phyloP scores from a whole-genome alignment of 2,329 filamentous ascomycete genomes.

The Aspergillus spinulosporus region DNA sequence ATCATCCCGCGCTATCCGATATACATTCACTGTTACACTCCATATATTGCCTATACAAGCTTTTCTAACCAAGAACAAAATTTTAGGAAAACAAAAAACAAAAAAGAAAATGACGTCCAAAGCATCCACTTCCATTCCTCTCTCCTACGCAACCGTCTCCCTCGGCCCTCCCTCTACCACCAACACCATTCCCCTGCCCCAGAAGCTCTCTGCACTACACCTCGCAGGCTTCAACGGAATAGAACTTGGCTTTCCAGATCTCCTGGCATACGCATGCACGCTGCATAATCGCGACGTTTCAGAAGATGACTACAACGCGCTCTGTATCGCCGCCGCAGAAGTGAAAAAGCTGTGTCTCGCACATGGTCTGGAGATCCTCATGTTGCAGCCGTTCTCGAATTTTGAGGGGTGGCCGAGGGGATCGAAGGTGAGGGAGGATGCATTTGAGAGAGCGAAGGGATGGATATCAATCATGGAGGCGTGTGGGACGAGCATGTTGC shows the following conservation, averaged over 20 bases:
- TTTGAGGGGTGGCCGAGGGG: constrained; percentile 71
- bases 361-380: constrained; percentile 62
- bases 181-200: constrained; percentile 25
- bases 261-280: constrained; percentile 61
- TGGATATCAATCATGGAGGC: constrained; percentile 74
- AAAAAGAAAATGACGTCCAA: neutral
- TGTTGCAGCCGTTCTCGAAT: constrained; percentile 74
- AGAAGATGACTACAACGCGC: constrained; percentile 59
- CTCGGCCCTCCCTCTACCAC: constrained; percentile 40
- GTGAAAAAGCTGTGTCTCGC: constrained; percentile 58
- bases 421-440: constrained; percentile 60
- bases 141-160: constrained; percentile 47
- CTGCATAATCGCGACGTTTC: constrained; percentile 54
- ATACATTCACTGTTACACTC: neutral
- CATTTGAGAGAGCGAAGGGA: constrained; percentile 61
- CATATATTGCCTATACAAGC: neutral
- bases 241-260: constrained; percentile 73
- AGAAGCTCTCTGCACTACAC: constrained; percentile 43
- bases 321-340: constrained; percentile 56
- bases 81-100: neutral
- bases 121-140: constrained; percentile 27
- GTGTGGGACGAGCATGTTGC: constrained; percentile 68
- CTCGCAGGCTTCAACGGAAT: constrained; percentile 58
- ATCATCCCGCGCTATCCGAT: constrained; percentile 14
- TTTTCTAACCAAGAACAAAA: neutral